Percentiles rank a stretch among this genome's conserved stretches.
These are phyloP conservation scores for Ailanthus altissimus DNA, from an alignment of 345 rosid species.

Conservation along the genomic window DNA sequence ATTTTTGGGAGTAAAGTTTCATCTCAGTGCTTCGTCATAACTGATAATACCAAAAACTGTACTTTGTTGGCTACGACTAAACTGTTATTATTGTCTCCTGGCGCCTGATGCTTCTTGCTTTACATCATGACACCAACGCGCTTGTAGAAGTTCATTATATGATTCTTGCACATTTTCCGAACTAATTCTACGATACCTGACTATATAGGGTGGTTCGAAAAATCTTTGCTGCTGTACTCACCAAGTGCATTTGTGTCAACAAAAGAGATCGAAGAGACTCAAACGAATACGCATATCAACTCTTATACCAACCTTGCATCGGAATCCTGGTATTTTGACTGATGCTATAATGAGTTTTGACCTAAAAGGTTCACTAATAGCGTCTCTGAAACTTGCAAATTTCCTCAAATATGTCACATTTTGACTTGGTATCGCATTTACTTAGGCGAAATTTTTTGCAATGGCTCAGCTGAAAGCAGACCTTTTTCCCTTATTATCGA, in stretches of 20 bases:
- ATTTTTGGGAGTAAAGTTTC: slow-evolving; percentile 16
- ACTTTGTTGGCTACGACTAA: slow-evolving; percentile 32
- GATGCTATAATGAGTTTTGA: slow-evolving; percentile 33
- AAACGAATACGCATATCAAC: slow-evolving; percentile 57
- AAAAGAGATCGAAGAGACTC: slow-evolving; percentile 58
- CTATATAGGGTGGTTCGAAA: slow-evolving; percentile 66
- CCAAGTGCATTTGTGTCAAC: slow-evolving; percentile 66
- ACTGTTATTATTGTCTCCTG: slow-evolving; percentile 29
- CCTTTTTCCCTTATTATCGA: slow-evolving; percentile 34
- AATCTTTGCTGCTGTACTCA: slow-evolving; percentile 62
- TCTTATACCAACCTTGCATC: slow-evolving; percentile 59
- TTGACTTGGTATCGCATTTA: slow-evolving; percentile 33
- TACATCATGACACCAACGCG: too few relatives aligned
- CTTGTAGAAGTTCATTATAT: too few relatives aligned
- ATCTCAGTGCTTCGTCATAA: slow-evolving; percentile 20
- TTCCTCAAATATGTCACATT: slow-evolving; percentile 38
- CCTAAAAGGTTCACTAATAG: slow-evolving; percentile 32
- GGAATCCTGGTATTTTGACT: slow-evolving; percentile 47
- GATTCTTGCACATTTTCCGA: neutral
- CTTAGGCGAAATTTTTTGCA: slow-evolving; percentile 34
- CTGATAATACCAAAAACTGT: slow-evolving; percentile 39
- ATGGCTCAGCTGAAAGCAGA: slow-evolving; percentile 32
- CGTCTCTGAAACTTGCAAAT: slow-evolving; percentile 35
- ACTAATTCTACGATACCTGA: slow-evolving; percentile 28
- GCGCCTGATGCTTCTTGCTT: slow-evolving; percentile 49